Evolutionary conservation across 2,329 filamentous ascomycete species (phyloP), one percentile per base, ranked within the genome.

Genomic region (Beauveria scarabaeidicola): DNA sequence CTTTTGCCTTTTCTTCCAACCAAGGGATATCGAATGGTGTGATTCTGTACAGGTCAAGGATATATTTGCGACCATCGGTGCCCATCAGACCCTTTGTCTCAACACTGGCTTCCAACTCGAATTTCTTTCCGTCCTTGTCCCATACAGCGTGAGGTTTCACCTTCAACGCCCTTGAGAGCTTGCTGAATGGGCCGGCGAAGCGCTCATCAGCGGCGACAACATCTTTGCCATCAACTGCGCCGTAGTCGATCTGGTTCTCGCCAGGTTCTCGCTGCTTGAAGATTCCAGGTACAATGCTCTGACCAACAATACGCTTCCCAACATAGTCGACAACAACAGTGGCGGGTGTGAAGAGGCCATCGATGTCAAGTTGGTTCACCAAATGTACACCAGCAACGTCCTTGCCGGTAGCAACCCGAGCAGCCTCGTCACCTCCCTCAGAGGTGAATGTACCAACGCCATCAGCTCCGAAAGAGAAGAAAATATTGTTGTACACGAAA

Each of bases 401-500:
- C 77, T 99, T 99, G 64, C 92, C 93, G 5, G 95, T 96, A 27
- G 95, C 94, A 60, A 97, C 91, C 61, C 93, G 86, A 15, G 94
- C 94, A 64, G 94, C 94, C 76, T 99, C 94, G 65, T 99, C 93
- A 21, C 94, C 94, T 65, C 94, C 94, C 75, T 99, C 94, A 3
- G 89, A 92, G 11, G 91, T 92, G 73, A 99, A 99, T 17, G 94
- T 99, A 47, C 94, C 93, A 50, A 97, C 94, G 56, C 94, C 95
- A 72, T 99, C 94, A 48, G 94, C 93, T 63, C 94, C 94, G 67
- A 97, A 97, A 0, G 94, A 97, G 79, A 96, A 99, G 79, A 99
- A 99, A 66, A 99, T 91, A 75, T 99, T 99, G 80, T 97, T 97
- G 79, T 97, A 97, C 25, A 99, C 93, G 69, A 96, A 99, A 65